Evolutionary conservation across 2,329 filamentous ascomycete species (phyloP).

Genomic region (Lasiodiplodia citricola): DNA sequence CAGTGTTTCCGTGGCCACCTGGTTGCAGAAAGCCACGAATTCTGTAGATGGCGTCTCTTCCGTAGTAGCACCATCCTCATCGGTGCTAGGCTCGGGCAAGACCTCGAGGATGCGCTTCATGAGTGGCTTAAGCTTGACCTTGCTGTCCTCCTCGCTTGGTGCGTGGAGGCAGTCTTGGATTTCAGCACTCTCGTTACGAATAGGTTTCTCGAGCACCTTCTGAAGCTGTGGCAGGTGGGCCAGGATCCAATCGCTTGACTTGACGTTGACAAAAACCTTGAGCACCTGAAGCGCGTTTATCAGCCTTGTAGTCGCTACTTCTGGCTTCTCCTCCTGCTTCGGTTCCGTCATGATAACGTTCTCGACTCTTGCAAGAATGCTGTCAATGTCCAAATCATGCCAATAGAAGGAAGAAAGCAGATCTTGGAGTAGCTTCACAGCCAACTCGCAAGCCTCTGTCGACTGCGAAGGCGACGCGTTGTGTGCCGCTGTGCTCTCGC

Average conservation of each 20-base stretch:
- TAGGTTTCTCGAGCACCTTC: slow-evolving; percentile 85
- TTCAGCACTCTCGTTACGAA: slow-evolving; percentile 88
- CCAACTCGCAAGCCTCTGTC: slow-evolving; percentile 83
- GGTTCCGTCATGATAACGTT: slow-evolving; percentile 78
- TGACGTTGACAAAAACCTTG: slow-evolving; percentile 85
- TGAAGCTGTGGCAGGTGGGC: slow-evolving; percentile 78
- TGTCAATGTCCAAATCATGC: slow-evolving; percentile 87
- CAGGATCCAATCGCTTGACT: slow-evolving; percentile 88
- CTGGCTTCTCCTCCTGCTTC: slow-evolving; percentile 56
- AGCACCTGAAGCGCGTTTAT: slow-evolving; percentile 94
- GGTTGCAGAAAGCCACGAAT: slow-evolving; percentile 82
- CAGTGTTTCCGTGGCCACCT: slow-evolving; percentile 86
- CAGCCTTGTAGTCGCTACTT: slow-evolving; percentile 82
- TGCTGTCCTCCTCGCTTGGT: slow-evolving; percentile 71
- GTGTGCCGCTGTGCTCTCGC: slow-evolving; percentile 57
- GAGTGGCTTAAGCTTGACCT: slow-evolving; percentile 69
- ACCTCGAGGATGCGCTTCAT: slow-evolving; percentile 85
- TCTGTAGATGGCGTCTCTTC: slow-evolving; percentile 79
- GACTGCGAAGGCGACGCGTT: slow-evolving; percentile 56
- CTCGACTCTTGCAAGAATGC: slow-evolving; percentile 85
- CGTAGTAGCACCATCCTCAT: slow-evolving; percentile 77
- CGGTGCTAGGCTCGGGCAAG: slow-evolving; percentile 80
- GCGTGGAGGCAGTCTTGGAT: slow-evolving; percentile 91
- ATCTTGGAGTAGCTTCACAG: slow-evolving; percentile 80
- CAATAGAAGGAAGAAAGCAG: slow-evolving; percentile 86